Evolutionary conservation across 2,329 filamentous ascomycete species (phyloP).

Genomic region (Sphaceloma murrayae): DNA sequence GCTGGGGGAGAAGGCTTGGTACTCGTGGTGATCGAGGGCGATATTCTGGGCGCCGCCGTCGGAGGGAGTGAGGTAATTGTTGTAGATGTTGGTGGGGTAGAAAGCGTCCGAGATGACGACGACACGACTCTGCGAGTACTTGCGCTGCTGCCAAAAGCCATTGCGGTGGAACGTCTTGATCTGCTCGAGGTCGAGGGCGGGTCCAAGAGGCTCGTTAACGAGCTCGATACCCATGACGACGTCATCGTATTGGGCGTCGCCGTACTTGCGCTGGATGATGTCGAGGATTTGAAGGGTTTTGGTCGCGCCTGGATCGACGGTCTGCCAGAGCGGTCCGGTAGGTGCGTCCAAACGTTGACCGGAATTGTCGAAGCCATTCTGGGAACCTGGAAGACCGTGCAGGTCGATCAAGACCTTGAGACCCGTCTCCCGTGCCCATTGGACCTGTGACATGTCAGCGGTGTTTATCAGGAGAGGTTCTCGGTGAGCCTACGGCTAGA

Average conservation of each 20-base stretch:
- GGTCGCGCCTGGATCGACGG: conserved; percentile 37
- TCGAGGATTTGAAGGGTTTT: conserved; percentile 49
- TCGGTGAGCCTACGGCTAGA: conserved; percentile 29
- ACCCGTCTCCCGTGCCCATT: conserved; percentile 45
- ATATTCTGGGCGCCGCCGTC: conserved; percentile 44
- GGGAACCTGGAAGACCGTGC: conserved; percentile 46
- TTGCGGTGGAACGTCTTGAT: conserved; percentile 48
- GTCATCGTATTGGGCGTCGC: conserved; percentile 43
- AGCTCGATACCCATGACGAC: conserved; percentile 50
- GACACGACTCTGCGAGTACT: conserved; percentile 25
- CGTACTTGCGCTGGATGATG: conserved; percentile 50
- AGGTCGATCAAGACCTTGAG: conserved; percentile 52
- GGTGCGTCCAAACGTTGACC: conserved; percentile 37
- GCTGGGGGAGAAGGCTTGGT: conserved; percentile 51
- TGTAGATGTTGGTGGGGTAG: conserved; percentile 46
- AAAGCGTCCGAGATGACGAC: conserved; percentile 55
- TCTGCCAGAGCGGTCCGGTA: conserved; percentile 36
- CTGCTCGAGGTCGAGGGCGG: conserved; percentile 36
- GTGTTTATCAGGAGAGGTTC: not conserved
- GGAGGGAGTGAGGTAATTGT: conserved; percentile 47
- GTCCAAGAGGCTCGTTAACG: conserved; percentile 47
- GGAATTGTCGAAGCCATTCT: conserved; percentile 56
- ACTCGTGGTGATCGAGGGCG: conserved; percentile 59
- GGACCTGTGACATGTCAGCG: conserved; percentile 30
- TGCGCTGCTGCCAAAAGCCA: conserved; percentile 37